Percentiles rank a stretch among this genome's conserved stretches.
Evolutionary conservation across 192 early-diverging fungal genomes (phyloP).

Genomic region (Coemansia sp.): DNA sequence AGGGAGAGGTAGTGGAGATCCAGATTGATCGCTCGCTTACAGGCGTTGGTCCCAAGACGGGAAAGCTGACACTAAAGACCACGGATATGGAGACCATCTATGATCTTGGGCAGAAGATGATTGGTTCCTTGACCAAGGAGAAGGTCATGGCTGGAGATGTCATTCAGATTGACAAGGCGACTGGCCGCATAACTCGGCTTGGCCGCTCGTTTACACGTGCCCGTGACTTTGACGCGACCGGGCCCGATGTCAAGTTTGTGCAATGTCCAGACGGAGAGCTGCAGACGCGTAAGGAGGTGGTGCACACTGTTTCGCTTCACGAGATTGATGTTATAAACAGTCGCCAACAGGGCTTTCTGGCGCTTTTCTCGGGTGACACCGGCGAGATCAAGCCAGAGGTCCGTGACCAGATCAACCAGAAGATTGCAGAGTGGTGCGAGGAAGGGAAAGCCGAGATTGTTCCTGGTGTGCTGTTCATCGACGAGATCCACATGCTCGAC

Average conservation of each 20-base stretch:
- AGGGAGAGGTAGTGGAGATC: constrained; percentile 99
- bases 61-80: constrained; percentile 97
- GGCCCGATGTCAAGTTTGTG: constrained; percentile 95
- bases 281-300: constrained; percentile 94
- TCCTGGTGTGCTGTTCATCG: constrained; percentile 97
- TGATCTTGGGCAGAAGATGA: constrained; percentile 99
- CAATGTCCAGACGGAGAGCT: constrained; percentile 99
- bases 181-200: constrained; percentile 91
- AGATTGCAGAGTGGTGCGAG: constrained; percentile 97
- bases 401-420: constrained; percentile 96
- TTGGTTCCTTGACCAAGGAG: constrained; percentile 94
- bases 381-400: constrained; percentile 98
- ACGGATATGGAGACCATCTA: constrained; percentile 99
- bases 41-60: constrained; percentile 90
- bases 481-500: constrained; percentile 99
- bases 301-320: constrained; percentile 98
- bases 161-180: constrained; percentile 97
- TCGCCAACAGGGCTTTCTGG: constrained; percentile 94
- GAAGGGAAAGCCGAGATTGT: constrained; percentile 99
- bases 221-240: constrained; percentile 98
- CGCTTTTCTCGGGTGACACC: constrained; percentile 95
- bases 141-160: constrained; percentile 97
- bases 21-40: constrained; percentile 93
- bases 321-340: constrained; percentile 99
- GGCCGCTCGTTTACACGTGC: constrained; percentile 97